Base-by-base conservation (phyloP, 805 yeast genomes). In the Kuraishia piskuri region DNA sequence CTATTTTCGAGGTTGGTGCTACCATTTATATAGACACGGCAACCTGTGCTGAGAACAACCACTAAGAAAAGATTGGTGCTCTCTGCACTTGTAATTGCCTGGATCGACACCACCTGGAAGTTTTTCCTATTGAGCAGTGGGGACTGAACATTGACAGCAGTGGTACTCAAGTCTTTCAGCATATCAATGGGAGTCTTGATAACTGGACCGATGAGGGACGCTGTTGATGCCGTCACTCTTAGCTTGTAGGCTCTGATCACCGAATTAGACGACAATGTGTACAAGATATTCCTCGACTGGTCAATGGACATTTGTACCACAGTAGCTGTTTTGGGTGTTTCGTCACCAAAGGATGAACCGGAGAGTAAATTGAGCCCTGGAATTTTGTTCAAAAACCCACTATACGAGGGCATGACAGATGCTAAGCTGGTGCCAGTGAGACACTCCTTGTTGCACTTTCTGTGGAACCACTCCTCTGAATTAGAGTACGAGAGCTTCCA, bases 401-500 rank as follows among this genome's bases (percentile, higher is more conserved):
- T 56, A 51, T 59, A 63, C 45, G 59, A 62, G 12, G 84, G 84
- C 21, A 82, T 67, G 31, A 81, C 70, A 37, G 77, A 73, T 0
- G 85, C 70, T 46, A 84, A 67, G 0, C 75, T 83, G 58, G 80
- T 80, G 68, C 81, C 83, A 48, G 97, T 90, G 53, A 88, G 76
- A 65, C 97, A 90, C 46, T 85, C 82, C 66, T 90, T 90, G 60
- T 82, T 82, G 63, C 96, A 88, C 61, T 84, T 87, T 62, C 88
- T 85, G 57, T 84, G 82, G 65, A 90, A 90, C 88, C 96, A 92
- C 53, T 88, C 85, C 50, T 90, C 94, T 23, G 86, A 79, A 58
- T 84, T 86, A 5, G 91, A 79, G 65, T 94, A 94, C 55, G 82
- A 84, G 53, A 94, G 72, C 63, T 89, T 92, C 96, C 97, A 94